These are phyloP conservation scores for Haplographium delicatum DNA, from an alignment of 495 filamentous ascomycete genomes.

Conservation along the genomic window DNA sequence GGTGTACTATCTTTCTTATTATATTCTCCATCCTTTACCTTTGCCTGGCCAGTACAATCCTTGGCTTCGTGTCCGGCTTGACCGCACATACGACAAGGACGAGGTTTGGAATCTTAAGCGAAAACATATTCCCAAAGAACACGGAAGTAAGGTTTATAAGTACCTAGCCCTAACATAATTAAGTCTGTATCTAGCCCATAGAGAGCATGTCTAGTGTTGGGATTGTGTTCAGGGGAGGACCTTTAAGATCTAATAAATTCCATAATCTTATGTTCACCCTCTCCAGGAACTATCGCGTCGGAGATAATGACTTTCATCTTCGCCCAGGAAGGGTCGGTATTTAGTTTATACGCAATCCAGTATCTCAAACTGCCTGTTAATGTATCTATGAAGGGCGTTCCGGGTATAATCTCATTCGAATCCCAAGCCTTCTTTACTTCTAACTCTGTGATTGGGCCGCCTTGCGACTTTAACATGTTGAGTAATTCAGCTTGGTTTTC, in stretches of 20 bases:
- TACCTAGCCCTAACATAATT: conserved; percentile 96
- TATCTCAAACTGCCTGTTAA: conserved; percentile 87
- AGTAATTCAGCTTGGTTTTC: conserved; percentile 82
- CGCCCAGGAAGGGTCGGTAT: conserved; percentile 94
- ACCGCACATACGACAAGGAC: conserved; percentile 79
- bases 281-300: conserved; percentile 93
- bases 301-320: conserved; percentile 98
- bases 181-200: conserved; percentile 96
- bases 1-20: conserved; percentile 72
- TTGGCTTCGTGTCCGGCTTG: conserved; percentile 83
- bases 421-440: conserved; percentile 92
- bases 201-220: conserved; percentile 93
- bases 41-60: conserved; percentile 76
- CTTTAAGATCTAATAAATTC: conserved; percentile 94
- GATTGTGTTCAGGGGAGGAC: conserved; percentile 82
- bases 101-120: conserved; percentile 74
- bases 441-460: conserved; percentile 53
- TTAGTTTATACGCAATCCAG: conserved; percentile 95
- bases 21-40: conserved; percentile 78
- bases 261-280: conserved; percentile 99
- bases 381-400: conserved; percentile 98
- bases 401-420: conserved; percentile 95
- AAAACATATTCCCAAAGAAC: conserved; percentile 98
- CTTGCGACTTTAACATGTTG: conserved; percentile 72
- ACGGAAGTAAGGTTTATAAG: conserved; percentile 96